Evolutionary conservation across 805 yeast genomes (phyloP).

Genomic region (Myxozyma kluyveri): DNA sequence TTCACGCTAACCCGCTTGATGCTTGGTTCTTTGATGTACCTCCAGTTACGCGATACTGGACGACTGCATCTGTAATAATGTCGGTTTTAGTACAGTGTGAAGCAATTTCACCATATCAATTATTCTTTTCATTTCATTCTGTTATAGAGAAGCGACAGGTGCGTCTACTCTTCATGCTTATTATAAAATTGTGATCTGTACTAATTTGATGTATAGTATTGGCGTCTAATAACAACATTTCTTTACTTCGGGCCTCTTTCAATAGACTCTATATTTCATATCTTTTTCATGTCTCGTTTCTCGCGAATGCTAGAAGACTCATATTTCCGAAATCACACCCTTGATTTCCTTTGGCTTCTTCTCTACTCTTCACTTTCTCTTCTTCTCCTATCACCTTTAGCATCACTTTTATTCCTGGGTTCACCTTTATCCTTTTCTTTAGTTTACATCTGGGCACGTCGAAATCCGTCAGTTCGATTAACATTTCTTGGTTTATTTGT

Average conservation of each 20-base stretch:
- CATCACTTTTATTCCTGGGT: constrained; percentile 42
- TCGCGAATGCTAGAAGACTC: constrained; percentile 44
- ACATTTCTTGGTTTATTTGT: constrained; percentile 44
- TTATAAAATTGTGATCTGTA: background rate
- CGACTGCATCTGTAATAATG: constrained; percentile 38
- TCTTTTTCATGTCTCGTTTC: constrained; percentile 42
- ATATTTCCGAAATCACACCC: constrained; percentile 34
- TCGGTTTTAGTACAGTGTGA: constrained; percentile 42
- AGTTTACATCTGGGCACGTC: constrained; percentile 49
- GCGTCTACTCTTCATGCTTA: constrained; percentile 1
- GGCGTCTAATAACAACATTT: constrained; percentile 45
- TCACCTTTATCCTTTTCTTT: constrained; percentile 41
- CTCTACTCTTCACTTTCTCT: constrained; percentile 36
- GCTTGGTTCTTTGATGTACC: constrained; percentile 45
- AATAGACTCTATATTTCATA: constrained; percentile 38
- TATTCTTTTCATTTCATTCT: constrained; percentile 39
- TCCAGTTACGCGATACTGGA: constrained; percentile 46
- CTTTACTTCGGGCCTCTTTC: constrained; percentile 46
- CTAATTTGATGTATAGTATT: constrained; percentile 34
- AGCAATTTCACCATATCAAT: constrained; percentile 37
- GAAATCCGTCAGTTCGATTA: constrained; percentile 44
- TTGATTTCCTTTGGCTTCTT: constrained; percentile 45
- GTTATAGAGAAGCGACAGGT: constrained; percentile 39
- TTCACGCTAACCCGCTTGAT: constrained; percentile 43
- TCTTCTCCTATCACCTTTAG: constrained; percentile 37